Evolutionary conservation across 129 eudicot genomes (phyloP), one percentile per base, ranked within the genome.

Genomic region (Daucus carota): DNA sequence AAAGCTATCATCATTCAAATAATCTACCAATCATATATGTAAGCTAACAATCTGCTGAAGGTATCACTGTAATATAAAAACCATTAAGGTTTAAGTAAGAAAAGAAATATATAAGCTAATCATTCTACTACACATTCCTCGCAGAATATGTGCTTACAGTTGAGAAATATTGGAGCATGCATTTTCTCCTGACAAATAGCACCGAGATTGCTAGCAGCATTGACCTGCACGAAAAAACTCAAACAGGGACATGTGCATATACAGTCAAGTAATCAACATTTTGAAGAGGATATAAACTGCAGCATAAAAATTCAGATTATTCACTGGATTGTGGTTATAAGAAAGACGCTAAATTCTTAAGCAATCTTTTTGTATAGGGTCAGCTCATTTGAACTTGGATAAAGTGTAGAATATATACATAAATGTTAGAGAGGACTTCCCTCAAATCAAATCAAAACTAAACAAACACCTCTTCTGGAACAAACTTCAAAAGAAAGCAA

Each of bases 101-200:
- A 70, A 40, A 28, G 68, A 40, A 72, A n/a, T n/a, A 70, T 78
- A 72, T 44, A 36, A 54, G 66, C 90, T 73, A 18, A 86, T 87
- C 90, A 86, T 83, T 86, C 87, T 16, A 85, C 81, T 54, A 83
- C 90, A 75, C 90, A 86, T 72, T 86, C 90, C 76, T 86, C 90
- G 17, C 90, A 86, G 52, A 83, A 86, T 62, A 83, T 83, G 81
- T 86, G 90, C 76, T 83, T 78, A 76, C 90, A 86, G 29, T 73
- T 33, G 54, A 86, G 78, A 73, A 81, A 63, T 32, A 86, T 86
- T 20, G 90, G 90, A 46, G 90, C 74, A 31, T 79, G 85, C 80
- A 86, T 70, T 70, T 70, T 70, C 74, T 70, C 74, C 74, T 70
- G 74, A 50, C 74, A 70, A 40, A 70, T 70, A 26, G 87, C 85